phyloP scores from a whole-genome alignment of 2,329 filamentous ascomycete genomes.

The Aureobasidium melanogenum region DNA sequence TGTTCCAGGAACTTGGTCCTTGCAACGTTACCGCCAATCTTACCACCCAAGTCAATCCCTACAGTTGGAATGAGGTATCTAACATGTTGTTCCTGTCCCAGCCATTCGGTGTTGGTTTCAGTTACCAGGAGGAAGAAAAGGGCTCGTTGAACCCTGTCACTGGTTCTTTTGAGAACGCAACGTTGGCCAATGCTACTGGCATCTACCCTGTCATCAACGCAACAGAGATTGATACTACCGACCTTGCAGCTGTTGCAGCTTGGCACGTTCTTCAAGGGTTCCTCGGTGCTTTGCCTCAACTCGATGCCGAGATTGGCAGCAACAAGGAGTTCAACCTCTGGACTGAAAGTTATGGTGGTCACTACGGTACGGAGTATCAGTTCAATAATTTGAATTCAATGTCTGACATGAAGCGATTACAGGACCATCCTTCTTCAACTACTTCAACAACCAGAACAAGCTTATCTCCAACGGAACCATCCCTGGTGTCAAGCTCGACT shows the following conservation, averaged over 20 bases:
- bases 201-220: constrained; percentile 43
- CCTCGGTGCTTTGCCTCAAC: constrained; percentile 38
- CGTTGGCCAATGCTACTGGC: constrained; percentile 34
- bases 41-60: constrained; percentile 40
- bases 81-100: constrained; percentile 56
- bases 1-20: constrained; percentile 48
- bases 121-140: constrained; percentile 32
- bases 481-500: constrained; percentile 32
- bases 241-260: constrained; percentile 45
- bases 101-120: constrained; percentile 51
- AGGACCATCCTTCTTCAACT: constrained; percentile 43
- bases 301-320: constrained; percentile 39
- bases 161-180: constrained; percentile 38
- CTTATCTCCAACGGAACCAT: constrained; percentile 35
- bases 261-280: constrained; percentile 51
- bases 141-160: constrained; percentile 36
- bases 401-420: neutral
- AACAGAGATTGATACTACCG: constrained; percentile 44
- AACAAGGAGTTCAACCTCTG: constrained; percentile 50
- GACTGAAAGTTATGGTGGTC: constrained; percentile 44
- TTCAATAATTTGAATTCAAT: neutral
- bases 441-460: constrained; percentile 50
- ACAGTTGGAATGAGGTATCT: constrained; percentile 51
- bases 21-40: constrained; percentile 31
- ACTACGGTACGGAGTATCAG: constrained; percentile 44